These are phyloP conservation scores for Phytopythium sindhum DNA, from an alignment of 352 stramenopile species.

Conservation along the genomic window DNA sequence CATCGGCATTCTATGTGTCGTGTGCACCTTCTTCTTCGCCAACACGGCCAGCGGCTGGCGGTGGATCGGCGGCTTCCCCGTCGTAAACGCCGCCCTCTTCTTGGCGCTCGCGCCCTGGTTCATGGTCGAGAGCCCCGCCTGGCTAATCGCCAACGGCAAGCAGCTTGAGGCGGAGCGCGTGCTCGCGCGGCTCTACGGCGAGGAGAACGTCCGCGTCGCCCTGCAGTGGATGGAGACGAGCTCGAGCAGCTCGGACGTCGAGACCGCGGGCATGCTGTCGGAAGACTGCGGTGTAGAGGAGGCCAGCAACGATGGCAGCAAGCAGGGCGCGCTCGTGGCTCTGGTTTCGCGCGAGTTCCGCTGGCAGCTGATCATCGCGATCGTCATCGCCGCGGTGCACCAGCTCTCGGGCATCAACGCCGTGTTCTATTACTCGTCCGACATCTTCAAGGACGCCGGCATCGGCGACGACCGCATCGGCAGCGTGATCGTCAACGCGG, in stretches of 20 bases:
- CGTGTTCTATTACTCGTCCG: conserved; percentile 24
- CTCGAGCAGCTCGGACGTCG: background rate
- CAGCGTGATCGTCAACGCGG: conserved; percentile 17
- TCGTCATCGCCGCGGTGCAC: conserved; percentile 10
- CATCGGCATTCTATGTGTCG: conserved; percentile 21
- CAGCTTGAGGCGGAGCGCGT: conserved; percentile 15
- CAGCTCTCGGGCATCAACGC: conserved; percentile 19
- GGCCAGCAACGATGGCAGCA: conserved; percentile 2
- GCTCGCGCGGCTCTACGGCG: conserved; percentile 21
- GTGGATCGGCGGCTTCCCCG: conserved; percentile 33
- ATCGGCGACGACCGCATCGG: conserved; percentile 17
- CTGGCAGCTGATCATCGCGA: conserved; percentile 12
- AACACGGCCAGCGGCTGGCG: conserved; percentile 29
- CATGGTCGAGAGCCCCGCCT: conserved; percentile 18
- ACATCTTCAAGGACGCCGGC: conserved; percentile 18
- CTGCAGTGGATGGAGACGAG: conserved; percentile 24
- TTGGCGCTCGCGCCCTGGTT: conserved; percentile 17
- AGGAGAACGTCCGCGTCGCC: conserved; percentile 20
- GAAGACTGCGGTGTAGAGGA: conserved; percentile 6
- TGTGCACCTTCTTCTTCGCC: conserved; percentile 32
- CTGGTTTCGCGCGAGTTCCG: conserved; percentile 8
- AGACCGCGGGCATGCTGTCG: conserved; percentile 6
- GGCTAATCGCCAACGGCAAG: conserved; percentile 20
- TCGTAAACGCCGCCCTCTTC: conserved; percentile 21
- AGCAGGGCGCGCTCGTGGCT: conserved; percentile 10